Conservation (phyloP, 805 yeast species). For the Suhomyces canberraensis region DNA sequence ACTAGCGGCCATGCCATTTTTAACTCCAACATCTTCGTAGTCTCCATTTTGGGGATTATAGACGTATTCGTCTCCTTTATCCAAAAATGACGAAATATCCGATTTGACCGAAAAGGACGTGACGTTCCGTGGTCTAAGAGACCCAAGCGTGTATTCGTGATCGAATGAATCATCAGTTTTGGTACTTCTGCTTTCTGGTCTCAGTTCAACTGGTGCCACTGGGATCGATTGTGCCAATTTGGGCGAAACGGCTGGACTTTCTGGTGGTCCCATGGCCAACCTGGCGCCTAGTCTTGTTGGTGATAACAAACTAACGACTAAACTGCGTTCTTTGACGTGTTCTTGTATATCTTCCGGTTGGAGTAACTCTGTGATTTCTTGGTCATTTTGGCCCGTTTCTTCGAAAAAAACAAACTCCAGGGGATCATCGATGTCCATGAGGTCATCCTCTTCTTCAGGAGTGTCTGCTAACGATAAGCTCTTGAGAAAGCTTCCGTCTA, state of each 20-base stretch:
- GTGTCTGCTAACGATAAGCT: conserved; percentile 25
- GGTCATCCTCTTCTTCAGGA: conserved; percentile 11
- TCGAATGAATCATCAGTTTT: neutral
- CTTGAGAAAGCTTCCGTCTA: conserved; percentile 22
- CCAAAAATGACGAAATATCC: conserved; percentile 6
- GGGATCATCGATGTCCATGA: conserved; percentile 17
- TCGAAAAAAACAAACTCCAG: neutral
- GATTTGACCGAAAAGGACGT: conserved; percentile 13
- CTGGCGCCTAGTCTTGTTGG: conserved; percentile 43
- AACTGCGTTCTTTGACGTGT: conserved; percentile 5
- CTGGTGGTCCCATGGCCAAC: conserved; percentile 33
- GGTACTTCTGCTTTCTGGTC: too few relatives aligned
- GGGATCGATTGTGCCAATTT: conserved; percentile 20
- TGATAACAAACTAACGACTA: conserved; percentile 21
- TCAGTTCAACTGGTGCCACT: conserved; percentile 20
- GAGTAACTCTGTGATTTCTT: too few relatives aligned
- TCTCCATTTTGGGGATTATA: conserved; percentile 10
- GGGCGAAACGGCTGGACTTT: neutral
- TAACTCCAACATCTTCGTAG: conserved; percentile 1
- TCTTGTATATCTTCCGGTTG: neutral
- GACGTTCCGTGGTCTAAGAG: conserved; percentile 7
- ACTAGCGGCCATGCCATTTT: neutral
- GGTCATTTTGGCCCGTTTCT: neutral
- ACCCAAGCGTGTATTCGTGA: conserved; percentile 2
- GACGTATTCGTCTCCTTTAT: conserved; percentile 10